A percentile compares a stretch with the other conserved stretches of the same genome.
phyloP scores from a whole-genome alignment of 2,329 filamentous ascomycete species.

The Fusarium sp. region DNA sequence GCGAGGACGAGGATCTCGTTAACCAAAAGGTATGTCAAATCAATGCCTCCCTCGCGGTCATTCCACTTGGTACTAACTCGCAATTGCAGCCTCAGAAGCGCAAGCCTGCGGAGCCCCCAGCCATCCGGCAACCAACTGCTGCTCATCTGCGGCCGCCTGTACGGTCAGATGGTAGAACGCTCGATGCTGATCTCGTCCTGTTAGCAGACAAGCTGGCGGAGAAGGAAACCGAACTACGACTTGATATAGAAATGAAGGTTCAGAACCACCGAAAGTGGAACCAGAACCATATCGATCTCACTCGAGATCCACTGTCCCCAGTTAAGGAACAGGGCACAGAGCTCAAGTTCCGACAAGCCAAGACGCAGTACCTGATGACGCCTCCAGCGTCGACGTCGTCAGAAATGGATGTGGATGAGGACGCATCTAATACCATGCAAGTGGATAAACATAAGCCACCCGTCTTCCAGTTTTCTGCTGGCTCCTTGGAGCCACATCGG shows the following conservation, averaged over 20 bases:
- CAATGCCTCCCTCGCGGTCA: slow-evolving; percentile 40
- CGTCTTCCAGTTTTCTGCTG: slow-evolving; percentile 59
- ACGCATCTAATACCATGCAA: slow-evolving; percentile 55
- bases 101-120: slow-evolving; percentile 67
- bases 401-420: slow-evolving; percentile 66
- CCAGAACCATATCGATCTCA: slow-evolving; percentile 86
- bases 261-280: slow-evolving; percentile 93
- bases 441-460: slow-evolving; percentile 48
- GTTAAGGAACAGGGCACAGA: slow-evolving; percentile 71
- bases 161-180: slow-evolving; percentile 72
- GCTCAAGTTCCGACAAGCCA: slow-evolving; percentile 74
- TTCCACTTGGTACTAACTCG: slow-evolving; percentile 50
- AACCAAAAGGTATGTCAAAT: slow-evolving; percentile 80
- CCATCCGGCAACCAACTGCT: slow-evolving; percentile 68
- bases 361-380: slow-evolving; percentile 75
- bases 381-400: slow-evolving; percentile 66
- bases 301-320: slow-evolving; percentile 83
- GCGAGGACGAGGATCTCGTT: slow-evolving; percentile 91
- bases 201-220: slow-evolving; percentile 81
- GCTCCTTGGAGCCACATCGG: slow-evolving; percentile 52
- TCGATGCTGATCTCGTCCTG: slow-evolving; percentile 81
- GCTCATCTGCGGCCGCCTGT: slow-evolving; percentile 74
- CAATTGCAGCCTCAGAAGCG: slow-evolving; percentile 72
- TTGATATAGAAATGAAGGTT: slow-evolving; percentile 86
- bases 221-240: slow-evolving; percentile 81